Evolutionary conservation across 2,329 filamentous ascomycete genomes (phyloP).

Genomic region (Cladosporium austrohemisphaericum): DNA sequence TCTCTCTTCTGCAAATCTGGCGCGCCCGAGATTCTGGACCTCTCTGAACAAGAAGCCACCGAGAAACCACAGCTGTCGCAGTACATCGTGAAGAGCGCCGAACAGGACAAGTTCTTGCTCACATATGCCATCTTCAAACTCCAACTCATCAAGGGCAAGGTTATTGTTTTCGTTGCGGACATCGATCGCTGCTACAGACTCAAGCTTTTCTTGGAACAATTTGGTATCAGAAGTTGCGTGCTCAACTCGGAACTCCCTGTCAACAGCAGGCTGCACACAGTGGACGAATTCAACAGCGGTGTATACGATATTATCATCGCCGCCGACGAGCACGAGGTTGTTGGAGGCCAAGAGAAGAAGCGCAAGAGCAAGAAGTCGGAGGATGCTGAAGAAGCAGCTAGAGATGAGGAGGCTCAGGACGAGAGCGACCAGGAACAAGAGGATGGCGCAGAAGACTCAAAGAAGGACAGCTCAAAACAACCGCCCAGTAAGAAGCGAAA

Average conservation of each 20-base stretch:
- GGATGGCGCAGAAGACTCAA: slow-evolving; percentile 34
- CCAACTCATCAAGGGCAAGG: slow-evolving; percentile 88
- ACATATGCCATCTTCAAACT: slow-evolving; percentile 94
- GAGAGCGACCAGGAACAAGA: slow-evolving; percentile 26
- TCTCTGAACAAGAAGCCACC: slow-evolving; percentile 68
- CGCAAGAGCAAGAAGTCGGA: slow-evolving; percentile 26
- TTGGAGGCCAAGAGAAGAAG: slow-evolving; percentile 59
- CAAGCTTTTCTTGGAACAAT: slow-evolving; percentile 94
- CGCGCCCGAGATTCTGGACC: slow-evolving; percentile 67
- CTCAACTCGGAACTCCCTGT: slow-evolving; percentile 92
- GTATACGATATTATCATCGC: slow-evolving; percentile 98
- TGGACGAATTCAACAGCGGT: slow-evolving; percentile 94
- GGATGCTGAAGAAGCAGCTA: slow-evolving; percentile 19
- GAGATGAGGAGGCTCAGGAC: slow-evolving; percentile 31
- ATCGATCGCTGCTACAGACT: slow-evolving; percentile 87
- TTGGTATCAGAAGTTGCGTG: slow-evolving; percentile 88
- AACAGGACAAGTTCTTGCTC: slow-evolving; percentile 94
- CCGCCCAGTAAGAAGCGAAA: slow-evolving; percentile 37
- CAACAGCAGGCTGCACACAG: slow-evolving; percentile 88
- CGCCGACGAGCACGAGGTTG: slow-evolving; percentile 81
- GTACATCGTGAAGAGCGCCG: slow-evolving; percentile 86
- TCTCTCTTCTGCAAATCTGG: slow-evolving; percentile 73
- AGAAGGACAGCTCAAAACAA: slow-evolving; percentile 33
- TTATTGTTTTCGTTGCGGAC: slow-evolving; percentile 78
- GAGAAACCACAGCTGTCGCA: slow-evolving; percentile 67